These are phyloP conservation scores for Debaryomyces udenii DNA, from an alignment of 1,139 yeast species.

Conservation along the genomic window DNA sequence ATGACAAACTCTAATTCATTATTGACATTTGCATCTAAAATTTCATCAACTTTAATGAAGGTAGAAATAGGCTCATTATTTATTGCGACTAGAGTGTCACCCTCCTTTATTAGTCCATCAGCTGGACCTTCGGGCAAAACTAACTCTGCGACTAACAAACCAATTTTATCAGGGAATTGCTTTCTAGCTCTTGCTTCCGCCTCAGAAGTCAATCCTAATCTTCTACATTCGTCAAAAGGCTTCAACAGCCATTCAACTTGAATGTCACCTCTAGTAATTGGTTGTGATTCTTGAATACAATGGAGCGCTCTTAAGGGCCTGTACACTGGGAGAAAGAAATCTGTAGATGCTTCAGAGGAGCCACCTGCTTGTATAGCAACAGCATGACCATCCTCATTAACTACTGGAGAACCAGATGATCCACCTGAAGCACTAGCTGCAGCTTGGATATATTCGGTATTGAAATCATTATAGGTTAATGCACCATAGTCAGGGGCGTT, in stretches of 20 bases:
- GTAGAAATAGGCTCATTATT: conserved; percentile 68
- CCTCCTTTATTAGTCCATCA: conserved; percentile 72
- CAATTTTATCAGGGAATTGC: conserved; percentile 73
- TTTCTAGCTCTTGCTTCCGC: conserved; percentile 73
- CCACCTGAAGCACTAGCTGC: conserved; percentile 97
- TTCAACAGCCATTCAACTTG: conserved; percentile 88
- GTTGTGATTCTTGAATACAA: conserved; percentile 61
- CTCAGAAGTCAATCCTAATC: conserved; percentile 78
- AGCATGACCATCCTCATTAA: conserved; percentile 81
- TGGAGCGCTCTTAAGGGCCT: conserved; percentile 80
- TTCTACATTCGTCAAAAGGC: conserved; percentile 89
- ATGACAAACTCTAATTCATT: conserved; percentile 57
- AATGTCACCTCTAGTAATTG: conserved; percentile 79
- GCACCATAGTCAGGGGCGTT: conserved; percentile 95
- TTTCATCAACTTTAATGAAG: conserved; percentile 81
- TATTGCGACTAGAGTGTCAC: conserved; percentile 79
- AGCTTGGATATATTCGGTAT: conserved; percentile 94
- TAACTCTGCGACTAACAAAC: conserved; percentile 81
- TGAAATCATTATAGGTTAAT: conserved; percentile 89
- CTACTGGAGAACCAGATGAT: conserved; percentile 94
- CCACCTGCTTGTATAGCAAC: conserved; percentile 97
- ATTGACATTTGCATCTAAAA: conserved; percentile 74
- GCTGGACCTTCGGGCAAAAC: conserved; percentile 90
- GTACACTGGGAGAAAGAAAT: conserved; percentile 84
- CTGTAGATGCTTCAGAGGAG: conserved; percentile 87